Evolutionary conservation across 345 rosid genomes (phyloP), one percentile per base, ranked within the genome.

Genomic region (Schrenkiella parvula): DNA sequence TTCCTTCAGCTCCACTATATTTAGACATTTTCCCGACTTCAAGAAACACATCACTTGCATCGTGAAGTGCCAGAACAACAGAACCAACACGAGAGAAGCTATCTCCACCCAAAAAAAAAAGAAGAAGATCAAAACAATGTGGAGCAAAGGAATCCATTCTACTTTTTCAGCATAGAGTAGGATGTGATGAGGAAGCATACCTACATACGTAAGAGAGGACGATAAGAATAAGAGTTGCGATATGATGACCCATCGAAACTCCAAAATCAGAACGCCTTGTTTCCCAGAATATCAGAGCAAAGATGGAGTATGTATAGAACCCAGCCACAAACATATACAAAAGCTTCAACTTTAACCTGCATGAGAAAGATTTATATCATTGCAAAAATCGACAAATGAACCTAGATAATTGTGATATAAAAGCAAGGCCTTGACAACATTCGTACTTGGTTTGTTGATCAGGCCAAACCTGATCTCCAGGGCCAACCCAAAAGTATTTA

Each of bases 1-100:
- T 51, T 72, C 72, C 21, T 73, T 92, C 89, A 28, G 73, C 79
- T 55, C 98, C 96, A 52, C 89, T 82, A 60, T 90, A 92, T 66
- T 81, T 86, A n/a, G 95, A 92, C 91, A 92, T 86, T 82, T 92
- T 92, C 57, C 82, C 96, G 1, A 85, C 47, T 81, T 92, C 98
- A 60, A 92, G 72, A 81, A 87, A 85, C 61, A 84, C 82, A 80
- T 92, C 95, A 55, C 80, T 82, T 4, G 82, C 96, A 8, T 90
- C 96, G 70, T 89, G 96, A 66, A 89, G 81, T 48, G 92, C 92
- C 56, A 88, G 71, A 69, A 86, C 77, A 65, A 86, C 71, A 21
- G 91, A 77, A 75, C 93, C 89, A 67, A 84, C 98, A 54, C 90
- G 89, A 61, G 82, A 84, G 77, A 88, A 92, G 79, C 95, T 89